A percentile compares a stretch with the other conserved stretches of the same genome.
These are phyloP conservation scores for Saccharomycodes ludwigii DNA, from an alignment of 805 yeast genomes.

Conservation along the genomic window DNA sequence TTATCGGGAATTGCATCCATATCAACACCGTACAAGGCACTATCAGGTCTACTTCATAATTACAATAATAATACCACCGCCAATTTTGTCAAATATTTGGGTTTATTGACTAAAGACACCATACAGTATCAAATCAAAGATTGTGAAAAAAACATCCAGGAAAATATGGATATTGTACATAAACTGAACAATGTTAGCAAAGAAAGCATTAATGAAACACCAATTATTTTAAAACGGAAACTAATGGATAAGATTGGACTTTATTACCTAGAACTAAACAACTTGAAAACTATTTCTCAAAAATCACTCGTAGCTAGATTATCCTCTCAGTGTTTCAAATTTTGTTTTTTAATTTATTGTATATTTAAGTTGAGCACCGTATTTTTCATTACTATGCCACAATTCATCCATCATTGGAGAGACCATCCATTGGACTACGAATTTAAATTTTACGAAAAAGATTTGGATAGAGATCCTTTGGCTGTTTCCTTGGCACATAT, in stretches of 20 bases:
- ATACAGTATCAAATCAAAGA: constrained; percentile 11
- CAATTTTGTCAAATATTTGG: constrained; percentile 8
- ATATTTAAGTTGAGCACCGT: constrained; percentile 25
- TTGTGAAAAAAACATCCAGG: constrained; percentile 12
- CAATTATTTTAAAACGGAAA: constrained; percentile 8
- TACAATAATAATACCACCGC: constrained; percentile 7
- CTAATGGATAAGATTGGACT: constrained; percentile 17
- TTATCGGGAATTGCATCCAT: constrained; percentile 23
- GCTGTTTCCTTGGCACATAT: constrained; percentile 27
- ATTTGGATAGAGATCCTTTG: constrained; percentile 24
- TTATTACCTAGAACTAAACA: constrained; percentile 16
- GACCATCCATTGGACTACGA: constrained; percentile 12
- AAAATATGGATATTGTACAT: constrained; percentile 9
- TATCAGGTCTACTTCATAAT: background rate
- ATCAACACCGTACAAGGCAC: constrained; percentile 20
- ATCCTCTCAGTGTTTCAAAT: constrained; percentile 13
- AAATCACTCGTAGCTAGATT: constrained; percentile 10
- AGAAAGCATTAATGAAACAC: constrained; percentile 6
- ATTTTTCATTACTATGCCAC: constrained; percentile 17
- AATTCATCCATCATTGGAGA: constrained; percentile 11
- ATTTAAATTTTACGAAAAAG: constrained; percentile 11
- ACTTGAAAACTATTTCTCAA: constrained; percentile 10
- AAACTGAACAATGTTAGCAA: constrained; percentile 10
- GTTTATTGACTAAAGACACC: constrained; percentile 17
- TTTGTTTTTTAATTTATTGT: constrained; percentile 24